Evolutionary conservation across 2,329 filamentous ascomycete genomes (phyloP).

Genomic region (Pseudogymnoascus sp.): DNA sequence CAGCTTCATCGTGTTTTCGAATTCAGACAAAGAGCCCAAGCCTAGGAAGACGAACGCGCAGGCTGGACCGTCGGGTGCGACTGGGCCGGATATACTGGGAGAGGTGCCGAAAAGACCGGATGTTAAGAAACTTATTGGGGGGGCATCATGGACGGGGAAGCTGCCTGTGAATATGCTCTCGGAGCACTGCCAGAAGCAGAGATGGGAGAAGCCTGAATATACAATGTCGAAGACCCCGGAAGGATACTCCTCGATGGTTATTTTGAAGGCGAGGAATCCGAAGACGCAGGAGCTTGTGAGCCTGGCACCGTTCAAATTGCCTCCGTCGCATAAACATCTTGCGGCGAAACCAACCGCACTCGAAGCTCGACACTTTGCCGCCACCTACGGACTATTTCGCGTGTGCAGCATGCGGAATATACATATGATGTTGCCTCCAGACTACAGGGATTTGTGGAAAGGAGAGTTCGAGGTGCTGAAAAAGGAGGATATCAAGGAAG

Average conservation of each 20-base stretch:
- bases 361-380: slow-evolving; percentile 88
- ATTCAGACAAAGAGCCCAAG: slow-evolving; percentile 44
- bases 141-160: slow-evolving; percentile 95
- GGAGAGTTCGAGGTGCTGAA: slow-evolving; percentile 76
- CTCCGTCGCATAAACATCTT: slow-evolving; percentile 65
- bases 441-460: slow-evolving; percentile 86
- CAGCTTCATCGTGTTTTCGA: slow-evolving; percentile 48
- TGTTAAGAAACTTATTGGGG: slow-evolving; percentile 77
- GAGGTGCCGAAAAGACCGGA: slow-evolving; percentile 41
- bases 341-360: slow-evolving; percentile 70
- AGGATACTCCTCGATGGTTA: slow-evolving; percentile 73
- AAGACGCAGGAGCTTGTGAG: slow-evolving; percentile 73
- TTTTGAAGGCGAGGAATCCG: slow-evolving; percentile 62
- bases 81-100: slow-evolving; percentile 23
- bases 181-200: slow-evolving; percentile 91
- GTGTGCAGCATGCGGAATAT: slow-evolving; percentile 95
- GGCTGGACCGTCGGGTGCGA: slow-evolving; percentile 16
- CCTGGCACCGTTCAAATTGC: slow-evolving; percentile 75
- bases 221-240: slow-evolving; percentile 66
- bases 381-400: slow-evolving; percentile 82
- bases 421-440: slow-evolving; percentile 86
- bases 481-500: slow-evolving; percentile 67
- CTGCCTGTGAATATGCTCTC: slow-evolving; percentile 86
- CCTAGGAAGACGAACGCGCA: slow-evolving; percentile 20
- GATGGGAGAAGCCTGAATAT: slow-evolving; percentile 92